Evolutionary conservation across 2,329 filamentous ascomycete species (phyloP).

Genomic region (Graphilbum ipis-grandicollis): DNA sequence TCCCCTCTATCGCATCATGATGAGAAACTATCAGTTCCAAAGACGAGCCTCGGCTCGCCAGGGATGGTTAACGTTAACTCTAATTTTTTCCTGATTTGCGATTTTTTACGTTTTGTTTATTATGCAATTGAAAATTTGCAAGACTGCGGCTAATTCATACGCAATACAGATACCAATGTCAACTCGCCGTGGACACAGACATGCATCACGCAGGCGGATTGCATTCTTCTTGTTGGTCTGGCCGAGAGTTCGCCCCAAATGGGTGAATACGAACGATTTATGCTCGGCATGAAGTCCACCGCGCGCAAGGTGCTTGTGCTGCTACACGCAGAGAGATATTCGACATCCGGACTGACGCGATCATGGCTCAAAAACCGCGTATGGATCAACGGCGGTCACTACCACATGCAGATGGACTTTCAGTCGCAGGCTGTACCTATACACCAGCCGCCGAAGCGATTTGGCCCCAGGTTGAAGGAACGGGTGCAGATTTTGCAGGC

Average conservation of each 20-base stretch:
- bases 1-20: too few relatives aligned
- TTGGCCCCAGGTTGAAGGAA: conserved; percentile 77
- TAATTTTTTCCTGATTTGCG: conserved; percentile 62
- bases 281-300: conserved; percentile 93
- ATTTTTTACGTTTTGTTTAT: too few relatives aligned
- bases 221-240: conserved; percentile 79
- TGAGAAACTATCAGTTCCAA: conserved; percentile 31
- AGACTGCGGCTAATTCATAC: not conserved
- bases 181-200: conserved; percentile 98
- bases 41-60: conserved; percentile 28
- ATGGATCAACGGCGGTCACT: conserved; percentile 97
- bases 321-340: conserved; percentile 78
- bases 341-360: conserved; percentile 65
- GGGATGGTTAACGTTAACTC: conserved; percentile 41
- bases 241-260: conserved; percentile 81
- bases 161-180: conserved; percentile 66
- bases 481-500: conserved; percentile 88
- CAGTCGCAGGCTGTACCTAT: conserved; percentile 59
- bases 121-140: too few relatives aligned
- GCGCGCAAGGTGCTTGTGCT: conserved; percentile 85
- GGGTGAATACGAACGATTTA: conserved; percentile 90
- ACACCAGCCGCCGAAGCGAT: conserved; percentile 56
- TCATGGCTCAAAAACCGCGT: conserved; percentile 83
- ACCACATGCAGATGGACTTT: conserved; percentile 93
- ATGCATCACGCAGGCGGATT: conserved; percentile 92